Conservation (phyloP, 2,329 filamentous ascomycete genomes). For the Cyclaneusma minus region DNA sequence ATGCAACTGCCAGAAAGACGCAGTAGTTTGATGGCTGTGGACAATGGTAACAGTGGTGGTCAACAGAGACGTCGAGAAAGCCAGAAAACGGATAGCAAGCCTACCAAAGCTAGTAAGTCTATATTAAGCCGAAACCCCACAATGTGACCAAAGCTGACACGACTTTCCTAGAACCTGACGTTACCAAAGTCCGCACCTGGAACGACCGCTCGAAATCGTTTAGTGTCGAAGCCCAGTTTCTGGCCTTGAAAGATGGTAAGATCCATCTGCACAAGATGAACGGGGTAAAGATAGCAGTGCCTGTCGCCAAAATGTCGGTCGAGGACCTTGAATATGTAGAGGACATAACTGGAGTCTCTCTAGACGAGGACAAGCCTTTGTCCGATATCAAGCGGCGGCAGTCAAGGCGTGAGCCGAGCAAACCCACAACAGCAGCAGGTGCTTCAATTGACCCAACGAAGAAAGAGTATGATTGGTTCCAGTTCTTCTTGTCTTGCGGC, state of each 20-base stretch:
- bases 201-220: constrained; percentile 92
- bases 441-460: constrained; percentile 36
- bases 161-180: constrained; percentile 53
- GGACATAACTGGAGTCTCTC: constrained; percentile 65
- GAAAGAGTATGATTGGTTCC: constrained; percentile 93
- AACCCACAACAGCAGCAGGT: constrained; percentile 14
- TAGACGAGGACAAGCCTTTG: constrained; percentile 84
- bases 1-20: constrained; percentile 61
- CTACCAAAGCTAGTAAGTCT: constrained; percentile 57
- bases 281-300: constrained; percentile 95
- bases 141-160: not conserved
- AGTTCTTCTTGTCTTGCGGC: constrained; percentile 89
- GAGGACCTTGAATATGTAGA: constrained; percentile 95
- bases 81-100: constrained; percentile 39
- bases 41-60: constrained; percentile 49
- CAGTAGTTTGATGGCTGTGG: constrained; percentile 58
- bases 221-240: constrained; percentile 92
- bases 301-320: constrained; percentile 86
- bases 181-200: constrained; percentile 75
- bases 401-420: constrained; percentile 10
- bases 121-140: not conserved
- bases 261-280: constrained; percentile 97
- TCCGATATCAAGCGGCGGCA: constrained; percentile 53
- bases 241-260: constrained; percentile 87
- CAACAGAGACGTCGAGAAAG: constrained; percentile 63